Percentiles rank a stretch among this genome's conserved stretches.
Evolutionary conservation across 352 stramenopile genomes (phyloP).

Genomic region (Globisporangium barbulae): DNA sequence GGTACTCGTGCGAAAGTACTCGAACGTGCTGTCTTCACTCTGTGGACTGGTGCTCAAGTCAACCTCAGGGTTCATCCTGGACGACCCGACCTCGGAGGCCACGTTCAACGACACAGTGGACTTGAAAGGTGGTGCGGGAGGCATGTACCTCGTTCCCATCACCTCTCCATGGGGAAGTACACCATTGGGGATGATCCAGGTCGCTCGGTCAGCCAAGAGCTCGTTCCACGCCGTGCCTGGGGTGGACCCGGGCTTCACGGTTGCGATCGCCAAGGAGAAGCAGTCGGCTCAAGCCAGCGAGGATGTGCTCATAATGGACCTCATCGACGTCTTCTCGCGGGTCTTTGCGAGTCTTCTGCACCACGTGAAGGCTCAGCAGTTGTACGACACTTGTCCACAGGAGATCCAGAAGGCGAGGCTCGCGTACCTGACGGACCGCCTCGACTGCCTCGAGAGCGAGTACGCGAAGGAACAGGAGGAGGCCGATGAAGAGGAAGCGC

Average conservation of each 20-base stretch:
- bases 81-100: constrained; percentile 44
- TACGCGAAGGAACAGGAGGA: constrained; percentile 24
- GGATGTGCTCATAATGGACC: constrained; percentile 48
- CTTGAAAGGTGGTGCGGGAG: constrained; percentile 46
- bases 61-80: constrained; percentile 23
- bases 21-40: constrained; percentile 54
- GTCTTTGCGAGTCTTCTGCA: constrained; percentile 60
- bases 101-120: constrained; percentile 75
- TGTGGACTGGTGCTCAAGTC: constrained; percentile 36
- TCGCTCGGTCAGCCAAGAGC: constrained; percentile 38
- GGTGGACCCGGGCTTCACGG: constrained; percentile 7
- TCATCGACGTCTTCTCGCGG: constrained; percentile 51
- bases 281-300: constrained; percentile 39
- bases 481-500: constrained; percentile 23
- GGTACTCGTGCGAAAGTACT: constrained; percentile 53
- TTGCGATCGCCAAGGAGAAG: constrained; percentile 35
- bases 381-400: constrained; percentile 39
- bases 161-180: constrained; percentile 41
- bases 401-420: constrained; percentile 53
- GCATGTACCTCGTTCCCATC: constrained; percentile 60
- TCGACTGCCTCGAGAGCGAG: constrained; percentile 38
- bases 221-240: constrained; percentile 8
- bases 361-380: constrained; percentile 46
- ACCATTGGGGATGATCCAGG: constrained; percentile 65
- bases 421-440: constrained; percentile 35